Base-by-base conservation (phyloP, 495 filamentous ascomycete species). In the Aspergillus taichungensis region DNA sequence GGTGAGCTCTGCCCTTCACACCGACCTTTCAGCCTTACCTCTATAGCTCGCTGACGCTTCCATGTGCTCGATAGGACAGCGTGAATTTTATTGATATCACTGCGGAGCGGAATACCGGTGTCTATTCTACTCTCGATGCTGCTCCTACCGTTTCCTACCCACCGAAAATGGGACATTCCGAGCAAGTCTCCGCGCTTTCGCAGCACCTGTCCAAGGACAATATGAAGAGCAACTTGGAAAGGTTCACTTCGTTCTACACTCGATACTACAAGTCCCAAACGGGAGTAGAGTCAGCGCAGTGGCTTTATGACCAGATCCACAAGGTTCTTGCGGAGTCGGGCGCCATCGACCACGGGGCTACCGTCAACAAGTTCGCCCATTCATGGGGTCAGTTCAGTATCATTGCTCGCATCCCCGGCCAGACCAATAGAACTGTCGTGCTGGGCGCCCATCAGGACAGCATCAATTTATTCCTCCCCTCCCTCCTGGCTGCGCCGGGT, bases 81-180 rank as follows among this genome's bases (percentile, higher is more conserved):
- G 69, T 80, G 36, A 88, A 83, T 52, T 98, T 98, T 71, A 94
- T 98, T 74, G 92, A 98, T 64, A 86, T 98, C 54, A 95, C 92
- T 43, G 77, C 86, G 37, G 69, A 71, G 42, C 59, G 54, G 30
- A 63, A 66, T 34, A 56, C 65, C 11, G 68, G 66, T 5, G 50
- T 50, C 36, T 60, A 63, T 40, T 58, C 57, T 13, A 56, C 59
- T 8, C 50, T 64, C 13, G 51, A 67, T 42, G 46, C 54, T 13
- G 54, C 46, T 49, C 53, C 58, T 43, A 40, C 62, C 43, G 57
- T 67, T 55, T 45, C 66, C 6, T 96, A 85, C 58, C 92, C 92
- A 0, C 60, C 63, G 28, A 78, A 87, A 55, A 76, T 82, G 37
- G 64, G 71, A 8, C 75, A 85, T 45, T 76, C 84, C 50, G 68